Evolutionary conservation across 768 basidiomycete genomes (phyloP), one percentile per base, ranked within the genome.

Genomic region (Russula compacta): DNA sequence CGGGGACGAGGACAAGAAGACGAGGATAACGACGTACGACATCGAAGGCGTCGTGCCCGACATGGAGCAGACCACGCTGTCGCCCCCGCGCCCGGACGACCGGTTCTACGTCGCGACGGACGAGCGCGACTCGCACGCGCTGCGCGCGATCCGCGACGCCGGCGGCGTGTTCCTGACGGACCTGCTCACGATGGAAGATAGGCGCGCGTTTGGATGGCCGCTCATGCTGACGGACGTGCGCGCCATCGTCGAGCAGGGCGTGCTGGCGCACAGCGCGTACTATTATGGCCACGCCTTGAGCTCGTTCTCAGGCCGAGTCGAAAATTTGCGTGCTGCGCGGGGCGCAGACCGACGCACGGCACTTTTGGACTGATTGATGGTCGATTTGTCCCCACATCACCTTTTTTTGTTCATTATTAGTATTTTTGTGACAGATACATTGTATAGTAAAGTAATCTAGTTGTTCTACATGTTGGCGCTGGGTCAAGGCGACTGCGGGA

Each of bases 141-240:
- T 78, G 8, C 39, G 67, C 7, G 71, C 71, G 53, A 67, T 79
- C 10, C 64, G 68, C 17, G 66, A 68, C 4, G 68, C 73, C n/a
- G 76, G 77, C 15, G 79, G 71, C 4, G 47, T 80, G 12, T 62
- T 80, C 57, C 67, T 80, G 60, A 40, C 69, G 10, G 78, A 80
- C 60, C 66, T 79, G 8, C 66, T 79, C 46, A 77, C 75, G 1
- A 64, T 67, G n/a, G 73, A 77, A 21, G 78, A 79, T 52, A 69
- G 70, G 3, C 70, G 70, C 10, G 64, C 65, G 32, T 71, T 73
- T 35, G 77, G 76, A 10, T 80, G 79, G 79, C 66, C 73, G 17
- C 64, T 79, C 47, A 60, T 80, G 58, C n/a, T 79, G 55, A 76
- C 75, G 38, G 79, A 79, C 59, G 67, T 79, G 35, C 64, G 76